Evolutionary conservation across 805 yeast genomes (phyloP).

Genomic region (Sungouiozyma ichnusensis): DNA sequence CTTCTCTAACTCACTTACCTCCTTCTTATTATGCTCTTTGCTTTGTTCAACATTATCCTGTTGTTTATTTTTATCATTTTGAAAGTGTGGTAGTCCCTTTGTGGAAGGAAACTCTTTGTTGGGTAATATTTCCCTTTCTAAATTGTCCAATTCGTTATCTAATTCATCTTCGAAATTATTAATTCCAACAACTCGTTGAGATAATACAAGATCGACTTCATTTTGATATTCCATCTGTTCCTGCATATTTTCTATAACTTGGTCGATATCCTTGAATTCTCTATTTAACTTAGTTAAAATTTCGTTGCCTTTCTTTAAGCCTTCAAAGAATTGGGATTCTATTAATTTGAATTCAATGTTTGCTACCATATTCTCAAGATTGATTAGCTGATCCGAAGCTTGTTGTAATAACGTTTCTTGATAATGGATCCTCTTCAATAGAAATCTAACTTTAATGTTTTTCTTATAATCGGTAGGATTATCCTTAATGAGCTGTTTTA

Average conservation of each 20-base stretch:
- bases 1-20: background rate
- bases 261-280: slow-evolving; percentile 75
- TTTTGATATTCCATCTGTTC: slow-evolving; percentile 75
- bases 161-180: slow-evolving; percentile 44
- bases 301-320: slow-evolving; percentile 69
- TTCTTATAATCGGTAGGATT: slow-evolving; percentile 39
- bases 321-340: slow-evolving; percentile 74
- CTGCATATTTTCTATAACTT: slow-evolving; percentile 70
- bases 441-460: slow-evolving; percentile 46
- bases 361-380: slow-evolving; percentile 66
- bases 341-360: slow-evolving; percentile 82
- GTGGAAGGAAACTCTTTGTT: slow-evolving; percentile 24
- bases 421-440: slow-evolving; percentile 68
- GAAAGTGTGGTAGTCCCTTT: slow-evolving; percentile 19
- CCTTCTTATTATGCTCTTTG: background rate
- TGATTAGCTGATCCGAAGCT: slow-evolving; percentile 68
- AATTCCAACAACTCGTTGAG: slow-evolving; percentile 27
- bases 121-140: slow-evolving; percentile 41
- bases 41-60: background rate
- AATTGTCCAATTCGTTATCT: slow-evolving; percentile 46
- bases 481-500: slow-evolving; percentile 23
- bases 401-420: slow-evolving; percentile 63
- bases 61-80: background rate
- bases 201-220: slow-evolving; percentile 49
- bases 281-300: slow-evolving; percentile 65